Base-by-base conservation (phyloP, 2,329 filamentous ascomycete genomes). In the Xylariaceae sp. region DNA sequence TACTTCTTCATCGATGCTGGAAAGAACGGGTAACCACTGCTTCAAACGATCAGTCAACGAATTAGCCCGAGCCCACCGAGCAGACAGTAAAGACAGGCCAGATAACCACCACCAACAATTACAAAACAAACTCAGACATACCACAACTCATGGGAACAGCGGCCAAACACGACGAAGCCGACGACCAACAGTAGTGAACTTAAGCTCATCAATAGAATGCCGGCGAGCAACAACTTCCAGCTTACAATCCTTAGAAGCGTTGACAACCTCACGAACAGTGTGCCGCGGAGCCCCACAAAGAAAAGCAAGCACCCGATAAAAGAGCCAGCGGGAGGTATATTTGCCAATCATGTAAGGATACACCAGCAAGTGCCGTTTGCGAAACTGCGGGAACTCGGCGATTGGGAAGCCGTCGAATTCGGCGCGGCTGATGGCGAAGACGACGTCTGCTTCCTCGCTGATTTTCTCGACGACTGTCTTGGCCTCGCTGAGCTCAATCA, bases 271-370 rank as follows among this genome's bases (percentile, higher is more conserved):
- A 5, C 70, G 61, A 1, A 77, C 67, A 2, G 51, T 43, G 48
- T 57, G 54, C 6, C 61, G 32, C 10, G 63, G 52, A 13, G 54
- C 60, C 6, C 63, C 46, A 51, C 70, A 72, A 1, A 73, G 49
- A 5, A 56, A 54, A 5, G 73, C 71, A 8, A 68, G 68, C 1
- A 60, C 58, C 32, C 67, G 68, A 54, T 74, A 77, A 54, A 76
- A 76, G 10, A 53, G 50, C 70, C 72, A 76, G n/a, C 74, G 67
- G 7, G 67, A 69, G 0, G 71, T 74, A 54, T 68, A 75, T 57
- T 77, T 77, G 16, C 62, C 64, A 2, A 76, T 5, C 68, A 77
- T 73, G 59, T 76, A 77, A 1, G 55, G 58, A 53, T 74, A 74
- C 1, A 72, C 63, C 5, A 58, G 42, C 30, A 56, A 16, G 51